Conservation (phyloP, 768 basidiomycete species). For the Dioszegia aurantiaca region DNA sequence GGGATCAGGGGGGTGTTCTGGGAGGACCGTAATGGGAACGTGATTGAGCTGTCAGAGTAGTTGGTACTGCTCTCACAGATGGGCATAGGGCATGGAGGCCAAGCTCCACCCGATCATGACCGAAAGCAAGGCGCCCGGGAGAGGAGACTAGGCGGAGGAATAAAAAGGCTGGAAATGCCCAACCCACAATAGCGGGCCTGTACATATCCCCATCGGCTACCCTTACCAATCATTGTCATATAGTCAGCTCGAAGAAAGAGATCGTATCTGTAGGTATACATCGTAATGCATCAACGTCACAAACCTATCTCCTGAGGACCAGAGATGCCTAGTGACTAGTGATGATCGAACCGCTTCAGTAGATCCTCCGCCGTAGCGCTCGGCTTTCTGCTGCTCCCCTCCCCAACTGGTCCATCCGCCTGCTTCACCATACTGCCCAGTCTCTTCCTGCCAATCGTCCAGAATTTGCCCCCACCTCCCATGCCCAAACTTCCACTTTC, state of each 20-base stretch:
- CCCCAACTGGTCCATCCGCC: not conserved
- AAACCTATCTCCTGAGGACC: not conserved
- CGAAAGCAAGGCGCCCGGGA: no score
- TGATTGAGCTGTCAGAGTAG: conserved; percentile 20
- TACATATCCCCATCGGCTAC: no score
- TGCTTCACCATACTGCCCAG: not conserved
- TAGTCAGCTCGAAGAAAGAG: no score
- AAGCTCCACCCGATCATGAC: no score
- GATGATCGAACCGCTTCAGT: conserved; percentile 24
- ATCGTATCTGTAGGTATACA: no score
- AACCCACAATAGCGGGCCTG: no score
- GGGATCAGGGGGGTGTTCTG: conserved; percentile 35
- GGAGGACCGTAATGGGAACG: conserved; percentile 28
- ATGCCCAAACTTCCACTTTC: not conserved
- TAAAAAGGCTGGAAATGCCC: no score
- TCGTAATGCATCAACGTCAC: no score
- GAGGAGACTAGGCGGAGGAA: no score
- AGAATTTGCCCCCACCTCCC: conserved; percentile 2
- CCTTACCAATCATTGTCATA: not conserved
- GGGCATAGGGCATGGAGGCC: no score
- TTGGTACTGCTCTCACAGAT: no score
- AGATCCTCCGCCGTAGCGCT: conserved; percentile 34
- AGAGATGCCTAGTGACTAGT: not conserved
- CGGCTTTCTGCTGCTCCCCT: not conserved
- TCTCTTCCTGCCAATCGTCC: conserved; percentile 9